Evolutionary conservation across 371 early-diverging fungal species (phyloP).

Genomic region (Parasitella parasitica): DNA sequence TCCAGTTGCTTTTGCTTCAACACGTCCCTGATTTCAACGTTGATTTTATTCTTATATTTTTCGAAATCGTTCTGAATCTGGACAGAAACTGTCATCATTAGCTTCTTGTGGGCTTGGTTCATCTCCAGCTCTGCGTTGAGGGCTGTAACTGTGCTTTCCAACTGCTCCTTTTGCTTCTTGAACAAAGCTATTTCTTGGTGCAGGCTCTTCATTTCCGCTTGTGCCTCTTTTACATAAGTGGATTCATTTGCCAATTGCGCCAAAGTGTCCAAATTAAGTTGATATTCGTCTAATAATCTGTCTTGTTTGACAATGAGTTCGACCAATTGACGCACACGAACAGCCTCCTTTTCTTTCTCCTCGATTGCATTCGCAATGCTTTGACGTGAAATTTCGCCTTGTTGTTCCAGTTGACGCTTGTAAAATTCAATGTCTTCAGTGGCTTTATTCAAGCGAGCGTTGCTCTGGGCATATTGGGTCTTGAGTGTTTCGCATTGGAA

Average conservation of each 20-base stretch:
- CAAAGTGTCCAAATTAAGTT: slow-evolving; percentile 9
- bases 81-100: slow-evolving; percentile 34
- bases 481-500: slow-evolving; percentile 26
- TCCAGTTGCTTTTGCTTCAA: slow-evolving; percentile 5
- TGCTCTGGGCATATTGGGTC: slow-evolving; percentile 22
- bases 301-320: slow-evolving; percentile 27
- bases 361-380: slow-evolving; percentile 2
- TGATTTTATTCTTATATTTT: slow-evolving; percentile 11
- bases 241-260: slow-evolving; percentile 7
- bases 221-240: neutral
- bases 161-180: slow-evolving; percentile 12
- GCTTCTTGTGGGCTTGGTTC: slow-evolving; percentile 27
- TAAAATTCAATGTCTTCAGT: slow-evolving; percentile 22
- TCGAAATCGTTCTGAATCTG: slow-evolving; percentile 36
- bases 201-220: slow-evolving; percentile 9
- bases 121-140: slow-evolving; percentile 27
- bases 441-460: slow-evolving; percentile 16
- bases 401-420: slow-evolving; percentile 19
- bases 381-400: slow-evolving; percentile 1
- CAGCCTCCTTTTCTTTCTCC: slow-evolving; percentile 20
- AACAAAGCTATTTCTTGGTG: slow-evolving; percentile 19
- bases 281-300: slow-evolving; percentile 11
- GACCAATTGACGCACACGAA: slow-evolving; percentile 15
- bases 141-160: slow-evolving; percentile 21
- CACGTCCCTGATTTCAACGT: slow-evolving; percentile 5